Conservation (phyloP, 768 basidiomycete species). For the Cystofilobasidium ferigula region DNA sequence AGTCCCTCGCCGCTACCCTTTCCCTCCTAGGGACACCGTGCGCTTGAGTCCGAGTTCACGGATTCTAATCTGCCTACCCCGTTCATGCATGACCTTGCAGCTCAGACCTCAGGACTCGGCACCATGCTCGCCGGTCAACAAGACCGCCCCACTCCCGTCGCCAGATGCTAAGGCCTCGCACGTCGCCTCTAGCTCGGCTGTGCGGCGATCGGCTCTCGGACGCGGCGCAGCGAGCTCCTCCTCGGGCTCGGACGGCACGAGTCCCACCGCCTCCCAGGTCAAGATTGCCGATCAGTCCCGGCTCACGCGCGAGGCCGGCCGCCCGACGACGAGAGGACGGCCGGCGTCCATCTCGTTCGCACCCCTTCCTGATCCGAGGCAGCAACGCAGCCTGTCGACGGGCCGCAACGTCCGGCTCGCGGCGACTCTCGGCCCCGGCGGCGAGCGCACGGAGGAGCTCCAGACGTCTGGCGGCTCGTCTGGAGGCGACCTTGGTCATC, state of each 20-base stretch:
- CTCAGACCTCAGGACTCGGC: no score
- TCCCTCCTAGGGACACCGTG: not conserved
- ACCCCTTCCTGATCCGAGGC: constrained; percentile 17
- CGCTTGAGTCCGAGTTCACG: no score
- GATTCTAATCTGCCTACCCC: no score
- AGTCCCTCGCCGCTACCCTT: not conserved
- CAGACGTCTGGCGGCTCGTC: not conserved
- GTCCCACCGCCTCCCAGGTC: not conserved
- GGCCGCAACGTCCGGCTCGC: constrained; percentile 15
- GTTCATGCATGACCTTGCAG: no score
- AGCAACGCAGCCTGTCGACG: constrained; percentile 17
- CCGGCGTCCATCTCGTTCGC: constrained; percentile 22
- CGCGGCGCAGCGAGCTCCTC: not conserved
- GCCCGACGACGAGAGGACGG: not conserved
- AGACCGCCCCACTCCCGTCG: not conserved
- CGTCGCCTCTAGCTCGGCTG: not conserved
- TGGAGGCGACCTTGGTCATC: not conserved
- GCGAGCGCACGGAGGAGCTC: constrained; percentile 17
- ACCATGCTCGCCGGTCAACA: not conserved
- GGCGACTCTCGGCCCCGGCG: constrained; percentile 3
- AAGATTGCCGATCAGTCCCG: not conserved
- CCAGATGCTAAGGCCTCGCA: no score
- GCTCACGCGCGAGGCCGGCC: not conserved
- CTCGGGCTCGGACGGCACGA: not conserved
- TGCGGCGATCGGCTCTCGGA: not conserved